Conservation (phyloP, 257 asterid genomes). For the Lantana camara region DNA sequence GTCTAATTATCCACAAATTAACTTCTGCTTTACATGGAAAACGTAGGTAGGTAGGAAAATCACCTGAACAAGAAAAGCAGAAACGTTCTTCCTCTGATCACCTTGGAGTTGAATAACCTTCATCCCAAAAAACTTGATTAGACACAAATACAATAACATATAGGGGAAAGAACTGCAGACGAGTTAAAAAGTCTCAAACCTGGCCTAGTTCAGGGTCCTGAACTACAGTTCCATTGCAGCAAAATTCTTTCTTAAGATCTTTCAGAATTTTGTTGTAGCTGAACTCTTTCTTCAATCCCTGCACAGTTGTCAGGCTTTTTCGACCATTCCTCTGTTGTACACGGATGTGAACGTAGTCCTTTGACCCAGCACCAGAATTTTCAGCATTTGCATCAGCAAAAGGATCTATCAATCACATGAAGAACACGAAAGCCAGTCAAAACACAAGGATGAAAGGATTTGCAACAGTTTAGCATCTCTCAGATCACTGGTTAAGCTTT, state of each 20-base stretch:
- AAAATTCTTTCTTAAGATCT: slow-evolving; percentile 87
- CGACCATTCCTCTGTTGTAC: slow-evolving; percentile 74
- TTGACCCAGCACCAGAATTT: slow-evolving; percentile 69
- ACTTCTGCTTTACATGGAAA: too few relatives aligned
- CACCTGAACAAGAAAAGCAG: slow-evolving; percentile 74
- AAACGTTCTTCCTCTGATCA: slow-evolving; percentile 83
- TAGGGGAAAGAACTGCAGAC: not conserved
- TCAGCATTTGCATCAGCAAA: slow-evolving; percentile 85
- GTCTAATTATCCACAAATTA: too few relatives aligned
- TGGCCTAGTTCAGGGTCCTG: slow-evolving; percentile 92
- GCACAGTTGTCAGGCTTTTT: slow-evolving; percentile 76
- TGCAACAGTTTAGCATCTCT: not conserved
- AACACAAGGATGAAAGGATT: too few relatives aligned
- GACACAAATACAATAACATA: not conserved
- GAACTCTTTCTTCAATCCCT: slow-evolving; percentile 68
- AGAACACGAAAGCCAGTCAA: slow-evolving; percentile 13
- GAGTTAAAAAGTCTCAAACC: slow-evolving; percentile 34
- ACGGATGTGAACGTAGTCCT: slow-evolving; percentile 70
- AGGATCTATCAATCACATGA: slow-evolving; percentile 41
- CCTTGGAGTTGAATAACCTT: slow-evolving; percentile 94
- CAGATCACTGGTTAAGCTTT: too few relatives aligned
- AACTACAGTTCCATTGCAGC: slow-evolving; percentile 96
- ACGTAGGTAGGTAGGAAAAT: not conserved
- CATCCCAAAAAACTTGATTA: not conserved
- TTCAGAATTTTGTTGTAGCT: slow-evolving; percentile 69